Conservation (phyloP, 148 eudicot genomes). For the Diospyros lotus region DNA sequence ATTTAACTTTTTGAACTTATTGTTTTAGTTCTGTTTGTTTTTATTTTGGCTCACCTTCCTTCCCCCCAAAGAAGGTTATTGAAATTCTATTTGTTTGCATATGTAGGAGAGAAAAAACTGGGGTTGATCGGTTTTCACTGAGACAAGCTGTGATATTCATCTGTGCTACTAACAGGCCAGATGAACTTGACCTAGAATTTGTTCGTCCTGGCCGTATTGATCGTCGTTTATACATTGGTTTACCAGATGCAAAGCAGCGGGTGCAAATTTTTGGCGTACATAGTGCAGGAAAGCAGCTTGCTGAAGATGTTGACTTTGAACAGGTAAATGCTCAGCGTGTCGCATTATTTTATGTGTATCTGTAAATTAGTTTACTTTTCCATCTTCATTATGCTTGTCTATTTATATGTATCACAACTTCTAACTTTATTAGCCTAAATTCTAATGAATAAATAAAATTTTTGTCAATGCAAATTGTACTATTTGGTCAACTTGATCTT, state of each 20-base stretch:
- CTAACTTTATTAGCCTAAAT: background rate
- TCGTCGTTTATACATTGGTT: conserved; percentile 82
- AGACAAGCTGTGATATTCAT: conserved; percentile 88
- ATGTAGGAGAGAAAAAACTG: conserved; percentile 75
- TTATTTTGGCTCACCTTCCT: too few relatives aligned
- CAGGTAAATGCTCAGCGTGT: conserved; percentile 34
- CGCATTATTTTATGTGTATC: background rate
- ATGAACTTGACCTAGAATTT: conserved; percentile 75
- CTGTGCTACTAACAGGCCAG: conserved; percentile 96
- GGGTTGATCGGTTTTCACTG: conserved; percentile 79
- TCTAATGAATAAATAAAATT: background rate
- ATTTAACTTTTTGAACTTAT: too few relatives aligned
- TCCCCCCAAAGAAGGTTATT: background rate
- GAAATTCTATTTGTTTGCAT: conserved; percentile 4
- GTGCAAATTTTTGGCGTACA: conserved; percentile 87
- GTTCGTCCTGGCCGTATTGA: conserved; percentile 87
- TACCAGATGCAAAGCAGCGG: conserved; percentile 88
- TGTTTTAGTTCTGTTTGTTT: too few relatives aligned
- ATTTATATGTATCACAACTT: background rate
- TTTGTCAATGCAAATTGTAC: background rate
- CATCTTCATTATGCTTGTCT: background rate
- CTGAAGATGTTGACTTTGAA: conserved; percentile 82
- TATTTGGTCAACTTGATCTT: background rate
- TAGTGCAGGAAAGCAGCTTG: conserved; percentile 71
- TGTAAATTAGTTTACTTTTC: background rate